These are phyloP conservation scores for Coemansia aciculifera DNA, from an alignment of 192 early-diverging fungal species.

Conservation along the genomic window DNA sequence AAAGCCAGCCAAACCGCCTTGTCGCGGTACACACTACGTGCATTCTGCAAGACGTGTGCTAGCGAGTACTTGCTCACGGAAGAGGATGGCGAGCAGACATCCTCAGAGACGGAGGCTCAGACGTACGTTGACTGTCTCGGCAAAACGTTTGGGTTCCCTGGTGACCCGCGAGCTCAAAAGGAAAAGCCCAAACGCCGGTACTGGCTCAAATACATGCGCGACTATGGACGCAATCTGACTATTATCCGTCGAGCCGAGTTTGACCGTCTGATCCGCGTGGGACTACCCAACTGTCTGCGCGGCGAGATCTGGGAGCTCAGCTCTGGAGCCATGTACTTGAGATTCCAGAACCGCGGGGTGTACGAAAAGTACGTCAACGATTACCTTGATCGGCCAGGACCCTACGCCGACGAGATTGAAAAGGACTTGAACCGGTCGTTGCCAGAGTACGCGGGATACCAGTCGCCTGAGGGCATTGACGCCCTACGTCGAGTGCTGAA, in stretches of 20 bases:
- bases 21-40: constrained; percentile 48
- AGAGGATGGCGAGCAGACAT: constrained; percentile 2
- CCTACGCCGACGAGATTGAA: constrained; percentile 91
- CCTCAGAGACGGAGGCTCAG: not conserved
- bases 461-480: constrained; percentile 86
- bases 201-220: constrained; percentile 56
- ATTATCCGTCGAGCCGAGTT: constrained; percentile 78
- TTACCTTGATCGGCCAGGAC: constrained; percentile 69
- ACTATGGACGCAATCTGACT: constrained; percentile 88
- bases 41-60: constrained; percentile 63
- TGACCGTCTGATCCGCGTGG: constrained; percentile 85
- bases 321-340: constrained; percentile 82
- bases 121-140: constrained; percentile 42
- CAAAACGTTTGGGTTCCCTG: constrained; percentile 51
- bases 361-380: constrained; percentile 62
- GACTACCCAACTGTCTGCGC: constrained; percentile 81
- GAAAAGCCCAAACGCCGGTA: constrained; percentile 34
- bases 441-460: constrained; percentile 93
- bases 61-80: constrained; percentile 63
- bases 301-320: constrained; percentile 95
- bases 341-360: constrained; percentile 82
- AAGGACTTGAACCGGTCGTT: constrained; percentile 93
- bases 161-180: constrained; percentile 33
- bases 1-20: constrained; percentile 32
- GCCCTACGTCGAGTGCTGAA: constrained; percentile 90